Evolutionary conservation across 2,329 filamentous ascomycete species (phyloP).

Genomic region (Talaromyces sp.): DNA sequence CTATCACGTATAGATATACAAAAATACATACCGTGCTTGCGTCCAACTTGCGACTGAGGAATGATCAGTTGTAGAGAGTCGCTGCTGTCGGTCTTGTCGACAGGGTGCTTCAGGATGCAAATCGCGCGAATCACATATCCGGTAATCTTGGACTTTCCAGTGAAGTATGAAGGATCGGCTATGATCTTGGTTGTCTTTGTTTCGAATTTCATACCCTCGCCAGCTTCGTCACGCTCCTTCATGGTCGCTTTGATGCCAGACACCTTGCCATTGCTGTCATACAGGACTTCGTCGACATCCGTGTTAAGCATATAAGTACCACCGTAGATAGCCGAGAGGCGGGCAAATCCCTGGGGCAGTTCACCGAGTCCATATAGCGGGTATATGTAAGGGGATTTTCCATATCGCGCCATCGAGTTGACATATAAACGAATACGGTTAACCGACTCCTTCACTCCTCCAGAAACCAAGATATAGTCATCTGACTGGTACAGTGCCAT

Average conservation of each 20-base stretch:
- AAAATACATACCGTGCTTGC: conserved; percentile 74
- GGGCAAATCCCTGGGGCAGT: conserved; percentile 94
- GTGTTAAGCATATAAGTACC: conserved; percentile 99
- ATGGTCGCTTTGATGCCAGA: conserved; percentile 96
- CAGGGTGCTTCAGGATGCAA: conserved; percentile 93
- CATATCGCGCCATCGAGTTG: conserved; percentile 95
- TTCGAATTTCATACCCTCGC: conserved; percentile 79
- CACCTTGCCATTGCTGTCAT: conserved; percentile 74
- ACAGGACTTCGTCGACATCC: conserved; percentile 80
- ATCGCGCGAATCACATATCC: conserved; percentile 94
- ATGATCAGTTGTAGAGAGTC: conserved; percentile 96
- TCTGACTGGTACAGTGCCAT: conserved; percentile 96
- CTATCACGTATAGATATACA: background rate
- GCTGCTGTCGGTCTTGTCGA: conserved; percentile 80
- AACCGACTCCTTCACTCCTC: conserved; percentile 76
- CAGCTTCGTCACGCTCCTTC: conserved; percentile 73
- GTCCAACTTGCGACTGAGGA: conserved; percentile 92
- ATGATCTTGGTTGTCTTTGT: conserved; percentile 96
- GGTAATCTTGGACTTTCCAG: conserved; percentile 77
- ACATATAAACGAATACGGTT: conserved; percentile 93
- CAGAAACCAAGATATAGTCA: conserved; percentile 70
- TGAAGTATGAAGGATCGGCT: conserved; percentile 95
- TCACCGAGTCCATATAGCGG: conserved; percentile 95
- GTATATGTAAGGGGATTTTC: conserved; percentile 99
- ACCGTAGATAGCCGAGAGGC: conserved; percentile 95